Conservation (phyloP, 352 stramenopile genomes). For the Paralagenidium karlingii region DNA sequence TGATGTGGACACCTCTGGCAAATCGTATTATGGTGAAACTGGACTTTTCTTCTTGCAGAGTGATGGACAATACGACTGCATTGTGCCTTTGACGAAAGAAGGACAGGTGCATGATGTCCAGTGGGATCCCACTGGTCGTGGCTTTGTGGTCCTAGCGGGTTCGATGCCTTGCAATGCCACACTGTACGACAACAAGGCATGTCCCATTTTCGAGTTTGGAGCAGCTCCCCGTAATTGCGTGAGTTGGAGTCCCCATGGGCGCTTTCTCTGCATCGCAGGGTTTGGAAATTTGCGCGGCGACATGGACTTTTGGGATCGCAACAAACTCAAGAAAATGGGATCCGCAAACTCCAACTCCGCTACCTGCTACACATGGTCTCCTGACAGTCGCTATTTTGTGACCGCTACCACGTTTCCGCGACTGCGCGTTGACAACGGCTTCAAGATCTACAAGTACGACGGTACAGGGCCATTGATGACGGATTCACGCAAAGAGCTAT, state of each 20-base stretch:
- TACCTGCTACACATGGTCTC: constrained; percentile 85
- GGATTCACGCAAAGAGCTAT: constrained; percentile 72
- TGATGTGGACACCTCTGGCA: constrained; percentile 85
- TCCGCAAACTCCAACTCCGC: constrained; percentile 70
- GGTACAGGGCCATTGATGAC: constrained; percentile 81
- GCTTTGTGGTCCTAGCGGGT: constrained; percentile 93
- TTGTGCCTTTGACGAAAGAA: constrained; percentile 80
- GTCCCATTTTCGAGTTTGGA: constrained; percentile 94
- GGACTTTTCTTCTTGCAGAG: constrained; percentile 92
- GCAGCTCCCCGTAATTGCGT: constrained; percentile 93
- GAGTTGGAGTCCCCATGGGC: constrained; percentile 90
- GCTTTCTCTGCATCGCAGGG: constrained; percentile 91
- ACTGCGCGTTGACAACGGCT: constrained; percentile 98
- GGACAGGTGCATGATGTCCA: constrained; percentile 90
- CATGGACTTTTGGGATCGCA: constrained; percentile 93
- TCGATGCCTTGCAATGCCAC: constrained; percentile 92
- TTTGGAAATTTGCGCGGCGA: constrained; percentile 97
- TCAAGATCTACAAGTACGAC: constrained; percentile 96
- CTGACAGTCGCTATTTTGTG: constrained; percentile 91
- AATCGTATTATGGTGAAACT: constrained; percentile 97
- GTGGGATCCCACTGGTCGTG: constrained; percentile 87
- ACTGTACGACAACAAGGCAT: constrained; percentile 92
- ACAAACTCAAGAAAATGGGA: constrained; percentile 93
- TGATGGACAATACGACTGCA: constrained; percentile 86
- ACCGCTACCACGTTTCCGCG: constrained; percentile 94